Base-by-base conservation (phyloP, 768 basidiomycete species). In the Suillus sp. region DNA sequence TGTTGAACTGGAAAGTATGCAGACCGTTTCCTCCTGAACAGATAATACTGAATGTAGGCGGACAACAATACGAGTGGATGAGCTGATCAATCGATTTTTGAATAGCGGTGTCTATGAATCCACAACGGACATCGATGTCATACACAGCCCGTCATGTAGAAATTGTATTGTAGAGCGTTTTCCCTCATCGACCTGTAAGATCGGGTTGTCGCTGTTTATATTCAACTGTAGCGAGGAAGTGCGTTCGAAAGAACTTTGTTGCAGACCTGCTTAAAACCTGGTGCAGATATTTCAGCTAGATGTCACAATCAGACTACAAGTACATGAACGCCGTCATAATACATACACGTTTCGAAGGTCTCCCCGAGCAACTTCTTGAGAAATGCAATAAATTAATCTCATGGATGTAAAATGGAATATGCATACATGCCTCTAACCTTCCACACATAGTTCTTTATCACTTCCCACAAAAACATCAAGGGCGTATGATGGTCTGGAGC, bases 341-440 rank as follows among this genome's bases (percentile, higher is more conserved):
- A 51, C 50, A 30, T 50, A 27, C 50, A 51, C 50, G 27, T 50
- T 48, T 48, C 22, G 10, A 51, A 16, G 27, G 8, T 20, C 27
- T 30, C 47, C 25, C 45, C 22, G 4, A 30, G 1, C 48, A 50
- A 50, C 16, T 50, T 18, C 48, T 37, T 35, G 22, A 37, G n/a
- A 37, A 37, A 55, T 55, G 35, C 11, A 37, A 37, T 27, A 50
- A 55, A 37, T 55, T 25, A 35, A 55, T 55, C 22, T 55, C 8
- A 55, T 37, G 35, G 14, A 55, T 37, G 16, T 25, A 16, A 25
- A 22, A 55, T 25, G 8, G 7, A 25, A 18, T 37, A 25, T 56
- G 34, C 13, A 34, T 22, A 54, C 53, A 35, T 55, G 54, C 35
- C 54, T 55, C 54, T n/a, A 25, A 56, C 54, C n/a, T 55, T 55